Evolutionary conservation across 2,329 filamentous ascomycete species (phyloP), one percentile per base, ranked within the genome.

Genomic region (Ceratocystis harringtonii): DNA sequence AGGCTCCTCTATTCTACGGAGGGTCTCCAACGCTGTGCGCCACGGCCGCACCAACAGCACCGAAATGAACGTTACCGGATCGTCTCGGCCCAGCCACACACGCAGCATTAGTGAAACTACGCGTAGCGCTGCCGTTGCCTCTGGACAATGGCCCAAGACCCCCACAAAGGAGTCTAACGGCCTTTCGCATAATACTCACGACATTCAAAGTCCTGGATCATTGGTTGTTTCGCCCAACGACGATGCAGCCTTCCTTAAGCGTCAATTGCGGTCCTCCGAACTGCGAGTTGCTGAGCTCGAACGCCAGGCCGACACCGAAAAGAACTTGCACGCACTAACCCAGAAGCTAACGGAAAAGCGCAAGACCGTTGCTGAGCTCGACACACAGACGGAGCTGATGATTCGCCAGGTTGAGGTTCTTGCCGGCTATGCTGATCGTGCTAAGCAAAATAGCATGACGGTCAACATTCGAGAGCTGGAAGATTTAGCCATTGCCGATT

Each of bases 331-430:
- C 75, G 87, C 86, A 70, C 84, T 95, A 36, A 95, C 95, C 75
- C 91, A 88, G 70, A 92, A 92, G 73, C 78, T 97, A 28, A 81
- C 89, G 44, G 92, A 97, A 75, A 97, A 97, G 78, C 83, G 94
- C 67, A 96, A 95, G 71, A 97, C 94, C 0, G 94, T 99, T 74
- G 92, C 92, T 5, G 89, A 95, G 19, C 79, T 97, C 63, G 92
- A 97, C 73, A 92, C 92, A 0, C 90, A 96, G 75, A 90, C 91
- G 62, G 92, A 97, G 75, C 92, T 97, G 74, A 92, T 96, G 76
- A 89, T 97, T 71, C 87, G 89, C 50, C 91, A 97, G 74, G 79
- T 97, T 19, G 90, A 95, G 72, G 87, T 92, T 45, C 82, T 96
- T 71, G 92, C 90, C 3, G 90, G 92, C 58, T 92, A 94, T 72